phyloP scores from a whole-genome alignment of 805 yeast genomes.

The Metschnikowia aberdeeniae region DNA sequence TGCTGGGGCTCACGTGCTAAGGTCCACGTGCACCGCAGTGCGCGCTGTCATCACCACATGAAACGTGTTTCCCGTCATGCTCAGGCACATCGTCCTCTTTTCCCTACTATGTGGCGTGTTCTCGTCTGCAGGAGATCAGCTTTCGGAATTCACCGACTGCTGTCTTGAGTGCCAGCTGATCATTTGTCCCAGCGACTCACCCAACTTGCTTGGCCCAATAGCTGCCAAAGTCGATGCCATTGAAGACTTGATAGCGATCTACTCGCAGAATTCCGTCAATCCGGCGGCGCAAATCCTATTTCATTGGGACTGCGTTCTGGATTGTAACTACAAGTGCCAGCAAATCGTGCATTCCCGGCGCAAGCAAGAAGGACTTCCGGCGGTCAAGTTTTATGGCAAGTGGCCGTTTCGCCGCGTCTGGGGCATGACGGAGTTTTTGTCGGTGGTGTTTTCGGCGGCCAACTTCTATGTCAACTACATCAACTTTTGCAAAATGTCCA shows the following conservation, averaged over 20 bases:
- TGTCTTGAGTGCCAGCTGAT: conserved; percentile 3
- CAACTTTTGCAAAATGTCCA: conserved; percentile 25
- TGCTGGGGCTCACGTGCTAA: not conserved
- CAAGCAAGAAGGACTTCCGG: conserved; percentile 15
- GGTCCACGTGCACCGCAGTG: not conserved
- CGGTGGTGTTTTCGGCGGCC: conserved; percentile 32
- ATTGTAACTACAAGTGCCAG: conserved; percentile 39
- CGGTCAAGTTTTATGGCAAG: conserved; percentile 42
- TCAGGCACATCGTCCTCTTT: not conserved
- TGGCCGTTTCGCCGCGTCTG: conserved; percentile 40
- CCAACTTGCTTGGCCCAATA: not conserved
- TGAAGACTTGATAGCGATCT: conserved; percentile 4
- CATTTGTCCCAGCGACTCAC: not conserved
- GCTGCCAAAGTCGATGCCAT: conserved; percentile 1
- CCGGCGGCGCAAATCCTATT: conserved; percentile 20
- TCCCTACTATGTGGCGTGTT: not conserved
- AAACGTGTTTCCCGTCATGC: not conserved
- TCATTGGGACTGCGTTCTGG: conserved; percentile 33
- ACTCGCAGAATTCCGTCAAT: conserved; percentile 11
- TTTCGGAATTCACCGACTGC: conserved; percentile 30
- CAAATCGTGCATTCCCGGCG: conserved; percentile 29
- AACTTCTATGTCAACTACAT: conserved; percentile 33
- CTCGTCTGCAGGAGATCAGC: conserved; percentile 30
- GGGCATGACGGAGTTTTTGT: conserved; percentile 35
- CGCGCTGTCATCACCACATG: not conserved